A percentile compares a stretch with the other conserved stretches of the same genome.
Evolutionary conservation across 148 eudicot species (phyloP).

Genomic region (Camellia granthamiana): DNA sequence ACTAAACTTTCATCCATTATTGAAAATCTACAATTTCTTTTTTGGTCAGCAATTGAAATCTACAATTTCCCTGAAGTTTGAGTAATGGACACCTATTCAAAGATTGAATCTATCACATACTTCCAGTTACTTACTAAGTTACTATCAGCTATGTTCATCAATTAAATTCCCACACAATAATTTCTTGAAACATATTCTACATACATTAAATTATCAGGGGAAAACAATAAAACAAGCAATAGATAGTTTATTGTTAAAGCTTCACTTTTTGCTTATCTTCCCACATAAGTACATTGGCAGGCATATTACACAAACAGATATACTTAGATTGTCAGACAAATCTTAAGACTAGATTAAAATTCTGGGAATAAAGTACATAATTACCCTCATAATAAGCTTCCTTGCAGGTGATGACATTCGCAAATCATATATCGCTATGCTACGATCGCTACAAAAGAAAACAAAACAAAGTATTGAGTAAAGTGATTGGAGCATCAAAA

Average conservation of each 20-base stretch:
- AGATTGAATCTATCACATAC: no score
- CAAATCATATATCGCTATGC: slow-evolving; percentile 88
- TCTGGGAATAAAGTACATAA: not conserved
- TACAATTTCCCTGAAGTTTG: no score
- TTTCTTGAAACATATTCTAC: not conserved
- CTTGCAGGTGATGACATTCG: slow-evolving; percentile 76
- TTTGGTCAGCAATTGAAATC: no score
- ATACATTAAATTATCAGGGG: not conserved
- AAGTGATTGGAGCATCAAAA: slow-evolving; percentile 1
- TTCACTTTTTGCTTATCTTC: not conserved
- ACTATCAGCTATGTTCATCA: no score
- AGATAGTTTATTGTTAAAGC: not conserved
- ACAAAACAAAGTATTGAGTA: not conserved
- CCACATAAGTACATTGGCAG: not conserved
- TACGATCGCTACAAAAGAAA: slow-evolving; percentile 67
- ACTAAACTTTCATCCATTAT: no score
- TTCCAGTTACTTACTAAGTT: no score
- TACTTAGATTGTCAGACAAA: not conserved
- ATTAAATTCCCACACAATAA: not conserved
- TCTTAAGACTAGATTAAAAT: not conserved
- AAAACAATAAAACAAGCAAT: not conserved
- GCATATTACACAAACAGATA: not conserved
- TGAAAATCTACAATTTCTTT: no score
- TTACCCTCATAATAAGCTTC: slow-evolving; percentile 88
- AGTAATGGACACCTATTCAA: no score